A percentile compares a stretch with the other conserved stretches of the same genome.
Evolutionary conservation across 2,329 filamentous ascomycete species (phyloP).

Genomic region (Botrytis deweyae): DNA sequence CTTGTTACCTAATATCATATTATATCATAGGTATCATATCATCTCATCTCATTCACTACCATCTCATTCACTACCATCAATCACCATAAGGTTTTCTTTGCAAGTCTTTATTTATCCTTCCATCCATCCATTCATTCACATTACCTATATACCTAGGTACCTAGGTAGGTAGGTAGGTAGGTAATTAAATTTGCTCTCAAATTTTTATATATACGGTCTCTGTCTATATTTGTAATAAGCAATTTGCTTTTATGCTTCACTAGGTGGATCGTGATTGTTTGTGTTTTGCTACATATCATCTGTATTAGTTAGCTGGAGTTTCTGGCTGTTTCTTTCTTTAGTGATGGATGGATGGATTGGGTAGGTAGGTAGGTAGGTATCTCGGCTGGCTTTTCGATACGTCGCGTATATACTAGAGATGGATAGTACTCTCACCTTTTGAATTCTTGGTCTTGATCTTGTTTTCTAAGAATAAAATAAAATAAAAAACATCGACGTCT

Average conservation of each 20-base stretch:
- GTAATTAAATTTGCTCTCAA: neutral
- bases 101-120: neutral
- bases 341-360: too few species aligned
- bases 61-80: neutral
- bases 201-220: neutral
- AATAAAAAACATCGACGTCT: accelerated
- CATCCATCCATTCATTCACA: neutral
- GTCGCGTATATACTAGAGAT: too few species aligned
- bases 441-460: neutral
- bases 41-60: neutral
- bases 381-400: neutral
- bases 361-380: neutral
- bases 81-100: too few species aligned
- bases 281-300: neutral
- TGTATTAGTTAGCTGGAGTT: too few species aligned
- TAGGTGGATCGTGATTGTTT: neutral
- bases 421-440: too few species aligned
- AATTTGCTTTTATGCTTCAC: neutral
- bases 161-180: too few species aligned
- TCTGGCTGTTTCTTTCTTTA: neutral
- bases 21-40: too few species aligned
- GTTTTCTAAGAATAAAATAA: neutral
- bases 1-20: neutral
- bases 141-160: too few species aligned
- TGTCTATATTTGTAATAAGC: neutral